Evolutionary conservation across 169 alveolate species (phyloP), one percentile per base, ranked within the genome.

Genomic region (Cryptosporidium bovis): DNA sequence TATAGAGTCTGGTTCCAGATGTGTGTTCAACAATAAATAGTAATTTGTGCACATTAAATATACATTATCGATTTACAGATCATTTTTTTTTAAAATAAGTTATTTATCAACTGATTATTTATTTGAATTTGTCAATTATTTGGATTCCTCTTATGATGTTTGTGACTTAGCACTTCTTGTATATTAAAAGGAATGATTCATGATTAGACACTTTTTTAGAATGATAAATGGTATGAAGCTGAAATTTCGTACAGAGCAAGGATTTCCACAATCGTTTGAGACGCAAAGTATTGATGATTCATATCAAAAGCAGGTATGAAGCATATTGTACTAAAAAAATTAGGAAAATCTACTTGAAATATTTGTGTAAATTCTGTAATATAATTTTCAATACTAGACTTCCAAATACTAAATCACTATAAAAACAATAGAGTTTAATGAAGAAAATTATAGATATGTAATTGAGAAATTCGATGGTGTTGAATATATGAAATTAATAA

Each of bases 351-450:
- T 3, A 40, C 48, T 40, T 40, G 13, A 40, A 40, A 6, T 40
- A 0, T 40, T 40, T 6, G 64, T 27, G n/a, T 10, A 60, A 10
- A 20, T 8, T 58, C 13, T 60, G 5, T 44, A 40, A 44, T 13
- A 58, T n/a, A 31, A 77, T 27, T 77, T 20, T 60, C 16, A 60
- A 27, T 60, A 3, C 0, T 10, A 18, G 36, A 3, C 51, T 12
- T 24, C 58, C 83, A 27, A 69, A 69, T 34, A 29, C 51, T n/a
- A 69, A 33, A 31, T 69, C 6, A 31, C 68, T 27, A 53, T 69
- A 31, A 53, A 69, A 33, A 29, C 67, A 51, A 55, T 34, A 1
- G 60, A 69, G 1, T n/a, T 69, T 2, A 34, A 48, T 2, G 2
- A 27, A 4, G 5, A 31, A 6, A 33, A 15, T 6, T 15, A 55